phyloP scores from a whole-genome alignment of 108 stramenopile species.

The Mediolabrus comicus region DNA sequence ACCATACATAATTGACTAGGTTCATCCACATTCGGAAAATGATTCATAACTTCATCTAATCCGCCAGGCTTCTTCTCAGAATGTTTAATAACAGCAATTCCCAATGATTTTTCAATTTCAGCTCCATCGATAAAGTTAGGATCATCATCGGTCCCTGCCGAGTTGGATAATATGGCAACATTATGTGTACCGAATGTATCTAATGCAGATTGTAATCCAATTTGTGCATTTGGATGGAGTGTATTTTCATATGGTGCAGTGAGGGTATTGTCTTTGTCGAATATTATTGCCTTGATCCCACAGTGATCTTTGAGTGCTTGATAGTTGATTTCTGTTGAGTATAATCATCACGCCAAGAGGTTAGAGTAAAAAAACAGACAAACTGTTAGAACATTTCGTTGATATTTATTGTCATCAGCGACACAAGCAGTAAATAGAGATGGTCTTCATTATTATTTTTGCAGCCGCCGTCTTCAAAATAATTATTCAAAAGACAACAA shows the following conservation, averaged over 20 bases:
- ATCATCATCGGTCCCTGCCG: constrained; percentile 91
- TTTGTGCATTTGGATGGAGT: constrained; percentile 61
- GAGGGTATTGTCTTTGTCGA: constrained; percentile 95
- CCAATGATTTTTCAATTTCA: constrained; percentile 76
- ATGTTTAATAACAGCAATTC: constrained; percentile 88
- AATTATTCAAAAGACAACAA: too few relatives aligned
- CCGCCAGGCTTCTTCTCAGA: constrained; percentile 92
- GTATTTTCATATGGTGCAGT: constrained; percentile 87
- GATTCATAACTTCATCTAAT: constrained; percentile 73
- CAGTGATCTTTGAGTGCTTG: constrained; percentile 67
- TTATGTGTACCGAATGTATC: constrained; percentile 70
- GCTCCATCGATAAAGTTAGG: constrained; percentile 68
- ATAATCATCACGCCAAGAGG: too few relatives aligned
- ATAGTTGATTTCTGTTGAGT: constrained; percentile 65
- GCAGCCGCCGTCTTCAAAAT: too few relatives aligned
- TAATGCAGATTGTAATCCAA: constrained; percentile 66
- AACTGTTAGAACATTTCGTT: too few relatives aligned
- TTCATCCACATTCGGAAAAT: constrained; percentile 74
- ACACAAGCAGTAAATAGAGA: too few relatives aligned
- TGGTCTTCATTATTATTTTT: too few relatives aligned
- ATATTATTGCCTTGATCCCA: constrained; percentile 79
- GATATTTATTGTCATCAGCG: too few relatives aligned
- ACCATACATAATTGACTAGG: constrained; percentile 84
- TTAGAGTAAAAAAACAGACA: too few relatives aligned
- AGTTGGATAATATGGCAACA: constrained; percentile 91